These are phyloP conservation scores for Dorcoceras hygrometricum DNA, from an alignment of 257 asterid species.

Conservation along the genomic window DNA sequence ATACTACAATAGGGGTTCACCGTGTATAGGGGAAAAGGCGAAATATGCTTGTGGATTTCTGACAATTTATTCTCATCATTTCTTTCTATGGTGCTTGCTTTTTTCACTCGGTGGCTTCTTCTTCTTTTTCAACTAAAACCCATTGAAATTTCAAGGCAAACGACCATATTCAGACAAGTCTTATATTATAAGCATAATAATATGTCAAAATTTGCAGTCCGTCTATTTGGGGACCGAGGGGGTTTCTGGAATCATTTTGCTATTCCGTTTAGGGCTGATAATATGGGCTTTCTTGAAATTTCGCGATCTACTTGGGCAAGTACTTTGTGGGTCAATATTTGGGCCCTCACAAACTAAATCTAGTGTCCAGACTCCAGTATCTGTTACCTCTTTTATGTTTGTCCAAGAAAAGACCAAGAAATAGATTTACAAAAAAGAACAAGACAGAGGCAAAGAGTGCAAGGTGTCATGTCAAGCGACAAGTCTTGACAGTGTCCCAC, in stretches of 20 bases:
- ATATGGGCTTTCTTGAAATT: neutral
- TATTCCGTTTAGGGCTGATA: neutral
- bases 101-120: no score
- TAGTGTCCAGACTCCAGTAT: neutral
- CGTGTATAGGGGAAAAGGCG: neutral
- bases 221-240: no score
- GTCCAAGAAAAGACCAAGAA: neutral
- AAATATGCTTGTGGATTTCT: neutral
- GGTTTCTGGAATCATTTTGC: neutral
- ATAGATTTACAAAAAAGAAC: neutral
- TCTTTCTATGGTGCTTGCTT: no score
- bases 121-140: no score
- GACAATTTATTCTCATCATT: neutral
- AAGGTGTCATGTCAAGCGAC: neutral
- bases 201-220: no score
- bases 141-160: no score
- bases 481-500: neutral
- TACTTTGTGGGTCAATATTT: no score
- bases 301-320: neutral
- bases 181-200: no score
- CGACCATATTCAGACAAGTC: no score
- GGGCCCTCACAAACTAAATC: neutral
- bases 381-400: neutral
- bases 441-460: neutral
- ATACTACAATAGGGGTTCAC: no score